These are phyloP conservation scores for Tuctoria greenei DNA, from an alignment of 176 grass and related monocot species.

Conservation along the genomic window DNA sequence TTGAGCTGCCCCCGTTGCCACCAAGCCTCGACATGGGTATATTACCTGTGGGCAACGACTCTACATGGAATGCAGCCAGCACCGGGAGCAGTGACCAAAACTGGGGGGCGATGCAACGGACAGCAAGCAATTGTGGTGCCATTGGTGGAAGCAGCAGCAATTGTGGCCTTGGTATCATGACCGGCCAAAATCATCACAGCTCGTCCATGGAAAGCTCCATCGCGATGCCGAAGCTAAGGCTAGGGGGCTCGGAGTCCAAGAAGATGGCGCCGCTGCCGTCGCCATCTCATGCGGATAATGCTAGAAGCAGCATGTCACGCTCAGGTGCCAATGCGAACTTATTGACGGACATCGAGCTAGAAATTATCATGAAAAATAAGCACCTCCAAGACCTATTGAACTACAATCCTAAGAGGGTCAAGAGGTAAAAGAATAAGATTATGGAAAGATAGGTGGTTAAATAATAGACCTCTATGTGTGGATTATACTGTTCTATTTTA, in stretches of 20 bases:
- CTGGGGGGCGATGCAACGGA: not conserved
- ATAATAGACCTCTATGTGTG: too few relatives aligned
- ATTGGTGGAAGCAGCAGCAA: not conserved
- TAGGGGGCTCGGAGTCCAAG: not conserved
- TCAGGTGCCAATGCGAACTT: not conserved
- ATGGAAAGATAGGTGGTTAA: too few relatives aligned
- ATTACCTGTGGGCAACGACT: not conserved
- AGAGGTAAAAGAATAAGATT: too few relatives aligned
- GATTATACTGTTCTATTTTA: too few relatives aligned
- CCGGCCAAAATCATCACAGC: not conserved
- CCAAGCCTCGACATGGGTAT: not conserved
- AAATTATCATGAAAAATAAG: slow-evolving; percentile 47
- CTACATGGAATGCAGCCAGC: not conserved
- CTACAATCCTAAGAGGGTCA: slow-evolving; percentile 54
- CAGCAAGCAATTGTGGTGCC: not conserved
- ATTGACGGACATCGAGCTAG: slow-evolving; percentile 41
- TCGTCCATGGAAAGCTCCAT: not conserved
- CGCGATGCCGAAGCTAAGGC: not conserved
- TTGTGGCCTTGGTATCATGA: not conserved
- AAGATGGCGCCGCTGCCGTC: not conserved
- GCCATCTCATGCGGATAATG: not conserved
- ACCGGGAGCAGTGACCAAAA: not conserved
- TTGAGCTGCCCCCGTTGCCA: not conserved
- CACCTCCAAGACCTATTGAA: slow-evolving; percentile 34
- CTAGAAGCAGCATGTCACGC: not conserved